These are phyloP conservation scores for Aspergillus sclerotioniger DNA, from an alignment of 495 filamentous ascomycete genomes.

Conservation along the genomic window DNA sequence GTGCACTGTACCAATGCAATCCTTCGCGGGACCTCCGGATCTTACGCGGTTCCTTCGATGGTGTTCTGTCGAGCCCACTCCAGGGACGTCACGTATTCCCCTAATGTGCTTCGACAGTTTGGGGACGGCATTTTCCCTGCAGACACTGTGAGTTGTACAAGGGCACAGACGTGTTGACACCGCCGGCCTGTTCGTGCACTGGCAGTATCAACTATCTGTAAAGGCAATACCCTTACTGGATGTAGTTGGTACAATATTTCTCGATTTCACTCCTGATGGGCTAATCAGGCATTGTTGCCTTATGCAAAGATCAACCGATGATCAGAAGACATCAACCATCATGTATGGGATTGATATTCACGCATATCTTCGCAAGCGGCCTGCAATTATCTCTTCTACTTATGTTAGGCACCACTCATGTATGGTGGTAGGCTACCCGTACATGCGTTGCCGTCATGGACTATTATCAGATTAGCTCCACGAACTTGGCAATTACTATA, in stretches of 20 bases:
- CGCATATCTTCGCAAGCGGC: not conserved
- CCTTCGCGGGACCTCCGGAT: not conserved
- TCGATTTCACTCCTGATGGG: not conserved
- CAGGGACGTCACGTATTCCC: conserved; percentile 2
- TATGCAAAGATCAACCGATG: not conserved
- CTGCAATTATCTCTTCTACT: not conserved
- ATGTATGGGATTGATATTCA: not conserved
- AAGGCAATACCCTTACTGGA: not conserved
- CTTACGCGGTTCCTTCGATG: not conserved
- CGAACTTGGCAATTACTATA: not conserved
- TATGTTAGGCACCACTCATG: not conserved
- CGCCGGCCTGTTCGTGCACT: not conserved
- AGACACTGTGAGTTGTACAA: conserved; percentile 7
- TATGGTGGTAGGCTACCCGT: not conserved
- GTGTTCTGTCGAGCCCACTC: not conserved
- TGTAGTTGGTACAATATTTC: not conserved
- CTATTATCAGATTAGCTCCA: not conserved
- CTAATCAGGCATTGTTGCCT: not conserved
- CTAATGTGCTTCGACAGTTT: not conserved
- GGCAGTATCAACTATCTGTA: not conserved
- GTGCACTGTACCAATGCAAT: not conserved
- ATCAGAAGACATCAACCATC: not conserved
- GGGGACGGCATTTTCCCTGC: not conserved
- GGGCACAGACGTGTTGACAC: not conserved
- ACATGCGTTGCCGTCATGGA: not conserved